Evolutionary conservation across 2,329 filamentous ascomycete species (phyloP).

Genomic region (Pyrenochaeta sp.): DNA sequence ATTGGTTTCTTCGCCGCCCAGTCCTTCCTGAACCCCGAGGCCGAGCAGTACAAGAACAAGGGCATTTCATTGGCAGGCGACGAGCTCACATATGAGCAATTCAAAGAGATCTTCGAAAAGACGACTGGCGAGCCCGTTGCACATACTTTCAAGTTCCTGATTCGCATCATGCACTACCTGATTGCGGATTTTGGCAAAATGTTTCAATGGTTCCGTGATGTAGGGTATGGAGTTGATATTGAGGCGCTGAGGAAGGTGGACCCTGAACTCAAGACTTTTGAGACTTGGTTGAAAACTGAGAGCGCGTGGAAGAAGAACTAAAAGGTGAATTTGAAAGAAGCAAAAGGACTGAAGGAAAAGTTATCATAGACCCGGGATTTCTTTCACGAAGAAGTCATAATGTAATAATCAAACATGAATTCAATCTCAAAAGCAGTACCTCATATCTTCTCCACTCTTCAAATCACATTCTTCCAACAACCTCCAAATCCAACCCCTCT

Average conservation of each 20-base stretch:
- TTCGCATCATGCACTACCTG: constrained; percentile 38
- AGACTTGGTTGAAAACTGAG: constrained; percentile 54
- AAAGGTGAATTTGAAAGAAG: too few relatives aligned
- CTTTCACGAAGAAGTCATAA: not conserved
- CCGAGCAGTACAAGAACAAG: constrained; percentile 50
- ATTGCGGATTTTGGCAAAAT: constrained; percentile 51
- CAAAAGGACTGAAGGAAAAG: too few relatives aligned
- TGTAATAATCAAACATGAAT: not conserved
- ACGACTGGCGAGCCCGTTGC: constrained; percentile 53
- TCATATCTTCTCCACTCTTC: too few relatives aligned
- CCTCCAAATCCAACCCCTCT: too few relatives aligned
- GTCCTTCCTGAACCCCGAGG: constrained; percentile 49
- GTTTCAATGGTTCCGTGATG: constrained; percentile 57
- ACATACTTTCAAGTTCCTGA: constrained; percentile 48
- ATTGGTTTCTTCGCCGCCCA: constrained; percentile 58
- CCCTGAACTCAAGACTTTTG: constrained; percentile 55
- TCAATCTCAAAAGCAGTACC: not conserved
- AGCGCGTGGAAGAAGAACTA: constrained; percentile 32
- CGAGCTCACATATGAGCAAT: constrained; percentile 53
- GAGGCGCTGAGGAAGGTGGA: constrained; percentile 46
- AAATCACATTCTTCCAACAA: too few relatives aligned
- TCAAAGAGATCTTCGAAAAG: constrained; percentile 52
- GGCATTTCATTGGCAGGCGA: constrained; percentile 59
- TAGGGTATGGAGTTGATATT: constrained; percentile 55
- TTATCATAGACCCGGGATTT: too few relatives aligned